A percentile compares a stretch with the other conserved stretches of the same genome.
These are phyloP conservation scores for Starmera stellimalicola DNA, from an alignment of 1,139 yeast species.

Conservation along the genomic window DNA sequence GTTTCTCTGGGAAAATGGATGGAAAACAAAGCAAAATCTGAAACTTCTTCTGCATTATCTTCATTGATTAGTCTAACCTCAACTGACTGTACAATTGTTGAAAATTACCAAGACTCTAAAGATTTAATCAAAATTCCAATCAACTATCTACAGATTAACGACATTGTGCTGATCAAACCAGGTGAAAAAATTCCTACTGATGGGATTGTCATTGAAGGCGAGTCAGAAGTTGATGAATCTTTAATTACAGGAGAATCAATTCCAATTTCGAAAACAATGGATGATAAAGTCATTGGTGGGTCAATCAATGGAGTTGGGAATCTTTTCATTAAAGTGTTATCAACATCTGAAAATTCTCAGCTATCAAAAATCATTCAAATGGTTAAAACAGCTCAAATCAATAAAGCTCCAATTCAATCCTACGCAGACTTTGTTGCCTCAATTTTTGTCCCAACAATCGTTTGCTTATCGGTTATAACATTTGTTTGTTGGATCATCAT, in stretches of 20 bases:
- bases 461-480: slow-evolving; percentile 53
- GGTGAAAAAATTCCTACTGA: slow-evolving; percentile 92
- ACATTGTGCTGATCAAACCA: slow-evolving; percentile 69
- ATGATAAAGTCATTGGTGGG: slow-evolving; percentile 76
- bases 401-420: slow-evolving; percentile 85
- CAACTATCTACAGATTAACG: slow-evolving; percentile 70
- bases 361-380: slow-evolving; percentile 78
- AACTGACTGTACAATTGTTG: slow-evolving; percentile 57
- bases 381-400: slow-evolving; percentile 83
- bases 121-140: slow-evolving; percentile 41
- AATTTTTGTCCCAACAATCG: slow-evolving; percentile 71
- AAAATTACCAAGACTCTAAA: slow-evolving; percentile 13
- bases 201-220: slow-evolving; percentile 70
- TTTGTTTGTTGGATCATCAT: slow-evolving; percentile 57
- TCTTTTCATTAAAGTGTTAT: slow-evolving; percentile 56
- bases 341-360: slow-evolving; percentile 77
- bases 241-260: slow-evolving; percentile 83
- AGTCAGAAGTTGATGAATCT: slow-evolving; percentile 80
- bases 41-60: slow-evolving; percentile 83
- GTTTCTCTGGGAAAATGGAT: slow-evolving; percentile 85
- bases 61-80: slow-evolving; percentile 76
- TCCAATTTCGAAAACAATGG: slow-evolving; percentile 54
- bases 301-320: slow-evolving; percentile 77
- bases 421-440: slow-evolving; percentile 83
- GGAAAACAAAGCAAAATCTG: slow-evolving; percentile 90